Percentiles rank a stretch among this genome's conserved stretches.
Conservation (phyloP, 1,284 basidiomycete genomes). For the Sanghuangporus sanghuang region DNA sequence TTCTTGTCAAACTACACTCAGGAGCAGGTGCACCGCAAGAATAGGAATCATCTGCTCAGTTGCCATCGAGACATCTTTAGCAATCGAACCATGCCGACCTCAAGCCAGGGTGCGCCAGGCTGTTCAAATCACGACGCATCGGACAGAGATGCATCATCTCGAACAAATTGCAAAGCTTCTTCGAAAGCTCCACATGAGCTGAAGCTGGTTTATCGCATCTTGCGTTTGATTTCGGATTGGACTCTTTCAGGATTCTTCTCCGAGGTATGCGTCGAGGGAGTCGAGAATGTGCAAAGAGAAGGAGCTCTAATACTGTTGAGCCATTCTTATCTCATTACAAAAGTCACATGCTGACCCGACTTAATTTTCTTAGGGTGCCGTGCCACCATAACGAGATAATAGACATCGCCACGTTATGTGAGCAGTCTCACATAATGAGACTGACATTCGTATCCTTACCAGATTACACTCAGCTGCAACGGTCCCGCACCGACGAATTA, state of each 20-base stretch:
- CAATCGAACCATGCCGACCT: too few relatives aligned
- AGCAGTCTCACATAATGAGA: slow-evolving; percentile 14
- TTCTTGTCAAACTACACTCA: too few relatives aligned
- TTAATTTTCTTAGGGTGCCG: slow-evolving; percentile 36
- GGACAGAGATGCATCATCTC: too few relatives aligned
- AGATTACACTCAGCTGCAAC: slow-evolving; percentile 36
- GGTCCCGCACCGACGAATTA: slow-evolving; percentile 52
- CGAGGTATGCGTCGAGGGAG: slow-evolving; percentile 58
- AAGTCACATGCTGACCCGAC: not conserved
- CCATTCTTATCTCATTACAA: slow-evolving; percentile 16
- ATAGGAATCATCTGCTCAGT: too few relatives aligned
- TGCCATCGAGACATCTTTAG: too few relatives aligned
- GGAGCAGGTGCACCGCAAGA: too few relatives aligned
- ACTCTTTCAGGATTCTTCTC: slow-evolving; percentile 63
- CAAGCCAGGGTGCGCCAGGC: too few relatives aligned
- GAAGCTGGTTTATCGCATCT: slow-evolving; percentile 47
- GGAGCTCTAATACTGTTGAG: slow-evolving; percentile 59
- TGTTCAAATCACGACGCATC: too few relatives aligned
- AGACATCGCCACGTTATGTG: slow-evolving; percentile 46
- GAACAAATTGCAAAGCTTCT: too few relatives aligned
- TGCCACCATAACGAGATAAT: slow-evolving; percentile 71
- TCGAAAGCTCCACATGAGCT: not conserved
- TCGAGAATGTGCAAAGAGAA: slow-evolving; percentile 50
- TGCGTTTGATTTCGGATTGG: slow-evolving; percentile 64
- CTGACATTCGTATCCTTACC: not conserved